phyloP scores from a whole-genome alignment of 1,284 basidiomycete genomes.

The Crucibulum cyathiforme region DNA sequence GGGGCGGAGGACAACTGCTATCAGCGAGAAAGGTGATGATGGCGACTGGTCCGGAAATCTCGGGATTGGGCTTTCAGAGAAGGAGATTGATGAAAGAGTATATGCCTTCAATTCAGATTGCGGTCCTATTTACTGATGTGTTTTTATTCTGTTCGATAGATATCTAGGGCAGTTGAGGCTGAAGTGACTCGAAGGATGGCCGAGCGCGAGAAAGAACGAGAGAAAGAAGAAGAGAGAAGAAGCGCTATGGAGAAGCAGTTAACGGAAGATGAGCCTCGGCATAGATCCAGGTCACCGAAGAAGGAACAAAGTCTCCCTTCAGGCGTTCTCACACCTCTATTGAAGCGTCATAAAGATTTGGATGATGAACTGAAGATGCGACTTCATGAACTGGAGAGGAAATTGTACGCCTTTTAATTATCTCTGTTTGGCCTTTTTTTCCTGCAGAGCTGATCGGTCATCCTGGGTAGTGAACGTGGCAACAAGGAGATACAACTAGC shows the following conservation, averaged over 20 bases:
- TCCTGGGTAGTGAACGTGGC: constrained; percentile 54
- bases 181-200: constrained; percentile 73
- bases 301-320: constrained; percentile 53
- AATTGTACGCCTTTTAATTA: constrained; percentile 56
- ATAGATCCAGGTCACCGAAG: constrained; percentile 37
- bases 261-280: constrained; percentile 22
- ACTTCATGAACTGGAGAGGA: constrained; percentile 71
- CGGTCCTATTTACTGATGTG: constrained; percentile 6
- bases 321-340: constrained; percentile 64
- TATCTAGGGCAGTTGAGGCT: constrained; percentile 71
- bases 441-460: not conserved
- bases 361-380: constrained; percentile 69
- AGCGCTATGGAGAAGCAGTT: constrained; percentile 30
- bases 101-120: constrained; percentile 22
- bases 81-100: constrained; percentile 75
- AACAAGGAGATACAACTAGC: constrained; percentile 64
- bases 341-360: constrained; percentile 67
- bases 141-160: constrained; percentile 44
- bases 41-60: constrained; percentile 36
- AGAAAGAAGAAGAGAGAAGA: constrained; percentile 21
- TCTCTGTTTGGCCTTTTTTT: constrained; percentile 7
- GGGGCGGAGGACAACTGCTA: constrained; percentile 14
- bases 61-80: constrained; percentile 58
- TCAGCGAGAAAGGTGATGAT: constrained; percentile 33
- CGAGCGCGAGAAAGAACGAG: constrained; percentile 55